Base-by-base conservation (phyloP, 1,284 basidiomycete species). In the Apiotrichum laibachii region DNA sequence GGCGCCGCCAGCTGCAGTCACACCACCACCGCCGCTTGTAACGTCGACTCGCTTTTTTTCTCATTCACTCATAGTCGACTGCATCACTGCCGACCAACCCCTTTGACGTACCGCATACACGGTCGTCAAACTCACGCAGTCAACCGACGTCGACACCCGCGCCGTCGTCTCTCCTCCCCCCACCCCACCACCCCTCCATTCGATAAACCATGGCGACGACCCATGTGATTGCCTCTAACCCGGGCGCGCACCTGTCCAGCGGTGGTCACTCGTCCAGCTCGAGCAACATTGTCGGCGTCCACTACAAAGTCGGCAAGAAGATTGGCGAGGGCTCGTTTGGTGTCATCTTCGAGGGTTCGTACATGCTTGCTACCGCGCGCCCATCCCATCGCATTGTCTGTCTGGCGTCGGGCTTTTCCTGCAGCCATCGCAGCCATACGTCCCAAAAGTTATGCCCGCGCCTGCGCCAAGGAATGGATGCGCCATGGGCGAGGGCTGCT, bases 341-440 rank as follows among this genome's bases (percentile, higher is more conserved):
- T 73, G 92, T 96, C 82, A 95, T 97, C 81, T 96, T 94, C 75
- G 92, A 95, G 81, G 92, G 90, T 89, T 59, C 55, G 81, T 76
- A 35, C 33, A 7, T n/a, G n/a, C n/a, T n/a, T n/a, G n/a, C n/a
- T n/a, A n/a, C n/a, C n/a, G n/a, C n/a, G n/a, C n/a, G n/a, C n/a
- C n/a, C n/a, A n/a, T n/a, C n/a, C n/a, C n/a, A n/a, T n/a, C n/a
- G n/a, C n/a, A n/a, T n/a, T n/a, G n/a, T n/a, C n/a, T n/a, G n/a
- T n/a, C n/a, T n/a, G n/a, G n/a, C n/a, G n/a, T n/a, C n/a, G n/a
- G n/a, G n/a, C n/a, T n/a, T n/a, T n/a, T n/a, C n/a, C n/a, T n/a
- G n/a, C n/a, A n/a, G n/a, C n/a, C n/a, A n/a, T n/a, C n/a, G n/a
- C n/a, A n/a, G n/a, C n/a, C n/a, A n/a, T n/a, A n/a, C n/a, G n/a